Evolutionary conservation across 345 rosid species (phyloP).

Genomic region (Salix exigua): DNA sequence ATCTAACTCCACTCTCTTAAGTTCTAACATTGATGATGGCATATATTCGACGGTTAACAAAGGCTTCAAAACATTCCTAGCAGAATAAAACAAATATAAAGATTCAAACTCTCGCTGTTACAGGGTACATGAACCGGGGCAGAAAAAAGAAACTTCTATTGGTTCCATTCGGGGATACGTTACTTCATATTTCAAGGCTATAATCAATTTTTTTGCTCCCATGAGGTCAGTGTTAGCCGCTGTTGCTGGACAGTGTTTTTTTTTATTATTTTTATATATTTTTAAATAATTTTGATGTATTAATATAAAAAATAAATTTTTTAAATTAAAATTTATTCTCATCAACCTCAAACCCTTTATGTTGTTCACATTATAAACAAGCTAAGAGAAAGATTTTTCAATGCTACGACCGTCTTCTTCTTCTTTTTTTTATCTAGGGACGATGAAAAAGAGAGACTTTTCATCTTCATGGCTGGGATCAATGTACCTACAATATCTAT

Average conservation of each 20-base stretch:
- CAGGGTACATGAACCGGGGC: background rate
- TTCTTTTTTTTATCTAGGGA: background rate
- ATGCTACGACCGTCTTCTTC: too few species aligned
- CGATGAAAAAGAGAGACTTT: background rate
- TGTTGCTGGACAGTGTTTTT: too few species aligned
- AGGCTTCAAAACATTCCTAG: background rate
- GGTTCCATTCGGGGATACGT: background rate
- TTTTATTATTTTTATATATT: too few species aligned
- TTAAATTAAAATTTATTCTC: too few species aligned
- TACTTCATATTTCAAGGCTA: too few species aligned
- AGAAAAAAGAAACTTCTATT: too few species aligned
- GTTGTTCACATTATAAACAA: background rate
- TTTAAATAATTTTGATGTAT: too few species aligned
- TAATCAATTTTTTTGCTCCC: background rate
- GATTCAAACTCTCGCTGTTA: slow-evolving; percentile 3
- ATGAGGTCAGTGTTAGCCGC: background rate
- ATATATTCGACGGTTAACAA: background rate
- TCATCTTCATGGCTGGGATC: slow-evolving; percentile 19
- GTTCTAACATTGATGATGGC: background rate
- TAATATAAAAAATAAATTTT: too few species aligned
- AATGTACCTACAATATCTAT: slow-evolving; percentile 7
- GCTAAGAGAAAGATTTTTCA: background rate
- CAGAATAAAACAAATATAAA: background rate
- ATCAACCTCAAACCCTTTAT: background rate
- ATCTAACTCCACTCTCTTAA: too few species aligned